A percentile compares a stretch with the other conserved stretches of the same genome.
Evolutionary conservation across 2,329 filamentous ascomycete species (phyloP).

Genomic region (Lachnellula occidentalis): DNA sequence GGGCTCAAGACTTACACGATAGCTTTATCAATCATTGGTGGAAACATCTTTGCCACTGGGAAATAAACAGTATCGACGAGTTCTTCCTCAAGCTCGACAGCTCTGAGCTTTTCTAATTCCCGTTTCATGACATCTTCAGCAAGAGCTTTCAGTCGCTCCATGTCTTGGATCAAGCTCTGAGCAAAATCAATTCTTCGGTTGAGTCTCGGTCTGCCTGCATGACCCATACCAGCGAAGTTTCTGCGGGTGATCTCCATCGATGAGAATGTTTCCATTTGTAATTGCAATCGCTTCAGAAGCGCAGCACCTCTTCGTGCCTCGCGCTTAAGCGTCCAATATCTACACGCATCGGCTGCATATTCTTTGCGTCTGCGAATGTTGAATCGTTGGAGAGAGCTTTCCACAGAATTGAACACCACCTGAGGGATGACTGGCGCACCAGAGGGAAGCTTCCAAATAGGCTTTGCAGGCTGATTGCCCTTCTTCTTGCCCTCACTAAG

Average conservation of each 20-base stretch:
- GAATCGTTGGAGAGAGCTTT: constrained; percentile 77
- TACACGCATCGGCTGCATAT: constrained; percentile 86
- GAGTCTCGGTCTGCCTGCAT: constrained; percentile 71
- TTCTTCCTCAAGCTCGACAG: constrained; percentile 67
- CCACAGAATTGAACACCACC: constrained; percentile 79
- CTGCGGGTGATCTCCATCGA: constrained; percentile 95
- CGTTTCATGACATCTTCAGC: constrained; percentile 67
- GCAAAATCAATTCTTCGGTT: constrained; percentile 85
- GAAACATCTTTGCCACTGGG: constrained; percentile 71
- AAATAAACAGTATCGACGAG: constrained; percentile 91
- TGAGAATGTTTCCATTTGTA: constrained; percentile 94
- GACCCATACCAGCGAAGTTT: constrained; percentile 93
- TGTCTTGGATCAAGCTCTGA: constrained; percentile 65
- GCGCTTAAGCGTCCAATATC: constrained; percentile 96
- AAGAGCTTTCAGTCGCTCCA: constrained; percentile 68
- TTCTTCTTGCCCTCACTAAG: constrained; percentile 71
- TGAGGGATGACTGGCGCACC: constrained; percentile 92
- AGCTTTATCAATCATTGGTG: constrained; percentile 74
- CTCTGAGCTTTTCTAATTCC: constrained; percentile 71
- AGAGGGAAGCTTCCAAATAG: constrained; percentile 86
- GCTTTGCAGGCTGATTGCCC: constrained; percentile 59
- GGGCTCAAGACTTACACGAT: constrained; percentile 58
- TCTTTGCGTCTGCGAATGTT: constrained; percentile 83
- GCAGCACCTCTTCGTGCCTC: constrained; percentile 89
- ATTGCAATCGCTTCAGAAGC: constrained; percentile 83